A percentile compares a stretch with the other conserved stretches of the same genome.
Evolutionary conservation across 1,139 yeast species (phyloP).

Genomic region (Yamadazyma siamensis): DNA sequence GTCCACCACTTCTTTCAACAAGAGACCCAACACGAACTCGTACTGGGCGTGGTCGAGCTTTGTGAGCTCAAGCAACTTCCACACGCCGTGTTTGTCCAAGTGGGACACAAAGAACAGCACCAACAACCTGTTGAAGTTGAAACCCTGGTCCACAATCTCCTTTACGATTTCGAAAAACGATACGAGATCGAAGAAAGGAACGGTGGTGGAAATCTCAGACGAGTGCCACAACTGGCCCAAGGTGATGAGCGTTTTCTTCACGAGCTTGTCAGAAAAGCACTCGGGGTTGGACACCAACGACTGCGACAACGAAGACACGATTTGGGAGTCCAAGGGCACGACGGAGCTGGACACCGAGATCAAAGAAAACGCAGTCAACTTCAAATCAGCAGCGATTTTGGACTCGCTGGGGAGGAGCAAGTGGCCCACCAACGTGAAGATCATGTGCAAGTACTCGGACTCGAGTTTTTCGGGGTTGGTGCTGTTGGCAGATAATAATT

Average conservation of each 20-base stretch:
- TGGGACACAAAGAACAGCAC: slow-evolving; percentile 24
- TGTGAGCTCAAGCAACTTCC: slow-evolving; percentile 21
- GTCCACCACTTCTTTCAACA: slow-evolving; percentile 18
- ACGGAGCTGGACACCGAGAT: slow-evolving; percentile 76
- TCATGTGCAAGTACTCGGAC: slow-evolving; percentile 38
- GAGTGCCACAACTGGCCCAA: slow-evolving; percentile 42
- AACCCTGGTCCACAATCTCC: slow-evolving; percentile 20
- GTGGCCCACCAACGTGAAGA: slow-evolving; percentile 57
- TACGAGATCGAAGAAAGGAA: slow-evolving; percentile 12
- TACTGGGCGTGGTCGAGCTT: slow-evolving; percentile 19
- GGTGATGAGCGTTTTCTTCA: slow-evolving; percentile 35
- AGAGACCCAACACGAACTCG: slow-evolving; percentile 19
- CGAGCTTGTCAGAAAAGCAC: slow-evolving; percentile 17
- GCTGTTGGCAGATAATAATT: slow-evolving; percentile 42
- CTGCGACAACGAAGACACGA: slow-evolving; percentile 66
- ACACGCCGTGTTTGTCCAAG: slow-evolving; percentile 14
- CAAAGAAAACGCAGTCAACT: slow-evolving; percentile 79
- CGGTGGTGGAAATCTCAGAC: slow-evolving; percentile 13
- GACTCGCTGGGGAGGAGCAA: slow-evolving; percentile 41
- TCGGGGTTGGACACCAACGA: slow-evolving; percentile 43
- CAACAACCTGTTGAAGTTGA: slow-evolving; percentile 31
- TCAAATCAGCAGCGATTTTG: slow-evolving; percentile 58
- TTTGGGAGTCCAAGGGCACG: slow-evolving; percentile 59
- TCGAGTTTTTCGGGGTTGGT: slow-evolving; percentile 28
- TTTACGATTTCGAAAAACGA: slow-evolving; percentile 11